Evolutionary conservation across 768 basidiomycete species (phyloP).

Genomic region (Pholiota microspora): DNA sequence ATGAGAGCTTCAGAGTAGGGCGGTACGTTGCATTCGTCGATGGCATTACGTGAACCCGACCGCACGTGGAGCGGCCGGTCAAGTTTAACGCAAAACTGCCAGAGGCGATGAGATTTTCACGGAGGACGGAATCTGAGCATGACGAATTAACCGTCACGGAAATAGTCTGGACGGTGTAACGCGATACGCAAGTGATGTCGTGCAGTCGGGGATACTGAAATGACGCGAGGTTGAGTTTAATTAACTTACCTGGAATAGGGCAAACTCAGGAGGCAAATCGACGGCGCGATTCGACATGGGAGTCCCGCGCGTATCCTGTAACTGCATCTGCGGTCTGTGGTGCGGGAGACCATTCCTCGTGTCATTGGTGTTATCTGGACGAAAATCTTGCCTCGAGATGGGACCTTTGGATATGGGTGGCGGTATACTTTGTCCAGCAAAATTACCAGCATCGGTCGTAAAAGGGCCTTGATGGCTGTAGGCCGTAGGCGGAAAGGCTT

Average conservation of each 20-base stretch:
- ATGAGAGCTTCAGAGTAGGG: too few relatives aligned
- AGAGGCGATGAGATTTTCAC: constrained; percentile 16
- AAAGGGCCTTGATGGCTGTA: constrained; percentile 9
- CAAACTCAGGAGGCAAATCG: constrained; percentile 29
- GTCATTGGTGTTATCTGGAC: constrained; percentile 7
- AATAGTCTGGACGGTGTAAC: constrained; percentile 6
- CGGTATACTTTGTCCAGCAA: constrained; percentile 9
- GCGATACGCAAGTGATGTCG: constrained; percentile 9
- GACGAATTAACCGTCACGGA: constrained; percentile 19
- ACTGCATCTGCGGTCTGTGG: constrained; percentile 5
- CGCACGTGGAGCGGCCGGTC: constrained; percentile 14
- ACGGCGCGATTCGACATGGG: constrained; percentile 18
- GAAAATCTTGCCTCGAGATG: constrained; percentile 9
- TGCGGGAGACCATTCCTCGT: constrained; percentile 2
- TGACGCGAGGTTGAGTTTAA: constrained; percentile 7
- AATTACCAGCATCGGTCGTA: constrained; percentile 11
- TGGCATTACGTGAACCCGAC: constrained; percentile 13
- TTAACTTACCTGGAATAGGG: constrained; percentile 32
- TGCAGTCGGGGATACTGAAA: constrained; percentile 12
- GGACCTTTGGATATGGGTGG: constrained; percentile 5
- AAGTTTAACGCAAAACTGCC: constrained; percentile 13
- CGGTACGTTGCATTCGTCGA: constrained; percentile 3
- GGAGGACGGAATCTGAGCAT: constrained; percentile 19
- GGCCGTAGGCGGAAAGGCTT: constrained; percentile 2
- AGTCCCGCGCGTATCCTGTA: constrained; percentile 12